phyloP scores from a whole-genome alignment of 1,139 yeast genomes.

The Hansenula sp. region DNA sequence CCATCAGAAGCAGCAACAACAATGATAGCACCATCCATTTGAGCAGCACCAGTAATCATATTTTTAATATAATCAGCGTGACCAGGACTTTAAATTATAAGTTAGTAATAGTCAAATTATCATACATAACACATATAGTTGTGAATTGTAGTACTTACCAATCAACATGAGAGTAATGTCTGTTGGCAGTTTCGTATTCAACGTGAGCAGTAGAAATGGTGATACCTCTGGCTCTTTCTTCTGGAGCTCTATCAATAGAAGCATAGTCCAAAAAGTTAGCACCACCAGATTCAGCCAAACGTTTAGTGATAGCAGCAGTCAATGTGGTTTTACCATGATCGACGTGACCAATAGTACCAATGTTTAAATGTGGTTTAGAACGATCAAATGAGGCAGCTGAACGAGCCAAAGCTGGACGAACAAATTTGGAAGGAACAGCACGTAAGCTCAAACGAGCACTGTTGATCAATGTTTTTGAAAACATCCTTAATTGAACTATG shows the following conservation, averaged over 20 bases:
- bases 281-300: constrained; percentile 82
- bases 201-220: constrained; percentile 97
- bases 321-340: constrained; percentile 98
- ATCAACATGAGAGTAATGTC: constrained; percentile 96
- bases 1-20: constrained; percentile 99
- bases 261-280: constrained; percentile 91
- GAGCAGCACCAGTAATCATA: constrained; percentile 99
- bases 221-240: constrained; percentile 99
- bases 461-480: constrained; percentile 14
- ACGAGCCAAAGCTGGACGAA: constrained; percentile 19
- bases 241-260: constrained; percentile 97
- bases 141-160: too few relatives aligned
- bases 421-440: constrained; percentile 6
- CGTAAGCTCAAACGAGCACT: constrained; percentile 11
- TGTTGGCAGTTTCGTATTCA: constrained; percentile 87
- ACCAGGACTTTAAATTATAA: too few relatives aligned
- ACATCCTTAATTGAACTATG: constrained; percentile 8
- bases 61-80: constrained; percentile 98
- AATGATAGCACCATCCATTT: constrained; percentile 99
- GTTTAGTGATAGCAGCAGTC: constrained; percentile 98
- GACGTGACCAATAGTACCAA: constrained; percentile 96
- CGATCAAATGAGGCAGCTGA: constrained; percentile 75
- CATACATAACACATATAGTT: too few relatives aligned
- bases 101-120: too few relatives aligned
- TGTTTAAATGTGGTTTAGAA: constrained; percentile 92